Evolutionary conservation across 2,329 filamentous ascomycete genomes (phyloP), one percentile per base, ranked within the genome.

Genomic region (Talaromyces sp.): DNA sequence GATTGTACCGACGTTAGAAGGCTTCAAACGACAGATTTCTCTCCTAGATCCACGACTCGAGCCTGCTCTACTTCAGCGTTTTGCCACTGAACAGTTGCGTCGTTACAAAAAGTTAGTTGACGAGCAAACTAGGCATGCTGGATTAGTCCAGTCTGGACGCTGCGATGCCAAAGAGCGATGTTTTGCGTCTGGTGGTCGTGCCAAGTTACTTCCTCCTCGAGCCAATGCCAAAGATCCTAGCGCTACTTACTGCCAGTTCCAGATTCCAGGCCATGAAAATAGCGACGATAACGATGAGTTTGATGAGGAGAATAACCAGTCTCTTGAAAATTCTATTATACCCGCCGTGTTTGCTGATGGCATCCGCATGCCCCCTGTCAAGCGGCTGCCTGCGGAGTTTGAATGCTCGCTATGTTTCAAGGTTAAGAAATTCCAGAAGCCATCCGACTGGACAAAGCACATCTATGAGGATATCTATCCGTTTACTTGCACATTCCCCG

Each of bases 381-480:
- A 82, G 65, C 85, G 86, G 17, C 83, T 97, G 7, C 93, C 93
- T 0, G 92, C 93, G 3, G 89, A 94, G 73, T 94, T 97, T 67
- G 93, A 97, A 79, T 97, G 93, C 70, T 89, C 90, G 43, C 81
- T 97, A 25, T 97, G 93, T 79, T 97, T 92, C 80, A 87, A 89
- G 70, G 85, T 88, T 61, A 96, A 95, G 82, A 92, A 88, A 71
- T 93, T 95, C 71, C 87, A 89, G 71, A 97, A 97, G 76, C 93
- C 93, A 17, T 97, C 93, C 0, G 93, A 97, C 77, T 97, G 93
- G 93, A 96, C 93, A 1, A 97, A 97, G 75, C 93, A 97, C 73
- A 91, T 97, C 0, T 92, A 96, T 71, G 93, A 97, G 77, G 93
- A 97, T 74, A 87, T 97, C 0, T 91, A 95, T 74, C 93, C 93